Evolutionary conservation across 2,329 filamentous ascomycete genomes (phyloP).

Genomic region (Pseudogymnoascus sp.): DNA sequence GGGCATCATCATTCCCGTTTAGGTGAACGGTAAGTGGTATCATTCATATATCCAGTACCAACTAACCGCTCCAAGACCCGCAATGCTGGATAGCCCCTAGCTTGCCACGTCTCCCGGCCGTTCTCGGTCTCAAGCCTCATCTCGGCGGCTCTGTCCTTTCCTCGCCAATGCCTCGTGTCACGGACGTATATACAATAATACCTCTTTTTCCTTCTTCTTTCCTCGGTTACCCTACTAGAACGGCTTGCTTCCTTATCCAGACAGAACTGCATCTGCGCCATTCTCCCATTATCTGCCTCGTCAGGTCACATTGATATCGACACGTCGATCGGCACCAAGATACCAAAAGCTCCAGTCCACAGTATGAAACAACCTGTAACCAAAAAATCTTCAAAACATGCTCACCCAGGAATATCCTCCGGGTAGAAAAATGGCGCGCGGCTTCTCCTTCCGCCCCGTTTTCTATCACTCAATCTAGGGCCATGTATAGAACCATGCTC

Average conservation of each 20-base stretch:
- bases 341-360: neutral
- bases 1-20: slow-evolving; percentile 1
- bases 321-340: neutral
- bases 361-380: slow-evolving; percentile 6
- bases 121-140: slow-evolving; percentile 1
- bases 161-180: neutral
- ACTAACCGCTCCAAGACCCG: neutral
- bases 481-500: slow-evolving; percentile 7
- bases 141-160: neutral
- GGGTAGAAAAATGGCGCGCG: neutral
- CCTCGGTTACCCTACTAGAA: neutral
- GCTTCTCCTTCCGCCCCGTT: slow-evolving; percentile 4
- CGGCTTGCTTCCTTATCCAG: neutral
- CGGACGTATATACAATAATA: neutral
- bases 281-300: neutral
- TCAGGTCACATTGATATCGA: neutral
- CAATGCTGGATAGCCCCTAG: neutral
- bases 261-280: neutral
- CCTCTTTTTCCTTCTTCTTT: neutral
- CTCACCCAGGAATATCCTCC: neutral
- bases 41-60: neutral
- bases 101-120: neutral
- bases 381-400: neutral
- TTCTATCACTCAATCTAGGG: slow-evolving; percentile 1
- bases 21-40: neutral